Conservation (phyloP, 257 asterid genomes). For the Solanum neorickii region DNA sequence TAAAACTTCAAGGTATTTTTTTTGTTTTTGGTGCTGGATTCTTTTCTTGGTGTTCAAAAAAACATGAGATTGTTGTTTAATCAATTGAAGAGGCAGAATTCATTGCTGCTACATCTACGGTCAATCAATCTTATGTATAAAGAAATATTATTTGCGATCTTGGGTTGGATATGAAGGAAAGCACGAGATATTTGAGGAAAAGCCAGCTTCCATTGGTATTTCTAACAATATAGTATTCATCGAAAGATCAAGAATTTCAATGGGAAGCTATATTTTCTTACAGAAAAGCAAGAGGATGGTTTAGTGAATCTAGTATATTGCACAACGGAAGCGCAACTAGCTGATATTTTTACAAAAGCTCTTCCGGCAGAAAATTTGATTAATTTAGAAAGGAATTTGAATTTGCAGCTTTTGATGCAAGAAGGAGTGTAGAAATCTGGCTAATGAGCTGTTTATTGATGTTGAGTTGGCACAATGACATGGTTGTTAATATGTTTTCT, state of each 20-base stretch:
- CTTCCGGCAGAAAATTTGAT: background rate
- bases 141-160: background rate
- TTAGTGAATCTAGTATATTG: background rate
- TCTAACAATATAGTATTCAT: too few species aligned
- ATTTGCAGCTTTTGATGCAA: background rate
- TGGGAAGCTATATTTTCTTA: background rate
- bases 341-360: background rate
- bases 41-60: background rate
- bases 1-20: background rate
- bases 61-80: background rate
- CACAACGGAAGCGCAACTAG: background rate
- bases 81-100: background rate
- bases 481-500: too few species aligned
- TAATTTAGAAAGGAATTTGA: background rate
- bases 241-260: background rate
- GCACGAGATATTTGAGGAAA: too few species aligned
- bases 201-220: too few species aligned
- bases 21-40: background rate
- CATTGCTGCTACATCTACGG: background rate
- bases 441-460: too few species aligned
- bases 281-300: background rate
- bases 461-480: too few species aligned
- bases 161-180: background rate
- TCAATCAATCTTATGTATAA: background rate
- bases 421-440: background rate